phyloP scores from a whole-genome alignment of 306 rosid species.

The Quercus parvula region DNA sequence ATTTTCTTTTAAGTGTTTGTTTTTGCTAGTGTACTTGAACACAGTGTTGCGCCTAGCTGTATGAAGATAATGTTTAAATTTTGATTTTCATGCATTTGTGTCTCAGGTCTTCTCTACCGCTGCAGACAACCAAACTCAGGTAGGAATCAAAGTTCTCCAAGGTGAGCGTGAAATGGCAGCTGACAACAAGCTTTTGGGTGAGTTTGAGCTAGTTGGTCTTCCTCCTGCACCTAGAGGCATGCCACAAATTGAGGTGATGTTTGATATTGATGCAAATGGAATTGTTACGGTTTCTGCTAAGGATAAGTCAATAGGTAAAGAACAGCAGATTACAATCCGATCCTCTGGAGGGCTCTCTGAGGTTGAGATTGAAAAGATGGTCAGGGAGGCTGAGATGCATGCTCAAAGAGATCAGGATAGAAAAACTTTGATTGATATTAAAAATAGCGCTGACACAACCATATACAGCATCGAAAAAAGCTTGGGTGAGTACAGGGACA shows the following conservation, averaged over 20 bases:
- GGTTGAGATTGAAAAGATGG: constrained; percentile 85
- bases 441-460: constrained; percentile 82
- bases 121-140: constrained; percentile 92
- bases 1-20: no score
- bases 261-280: constrained; percentile 94
- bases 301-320: constrained; percentile 87
- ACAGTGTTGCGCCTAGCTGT: no score
- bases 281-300: constrained; percentile 93
- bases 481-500: constrained; percentile 72
- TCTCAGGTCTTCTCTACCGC: constrained; percentile 85
- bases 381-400: constrained; percentile 86
- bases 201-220: constrained; percentile 82
- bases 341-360: constrained; percentile 88
- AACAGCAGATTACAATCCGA: constrained; percentile 84
- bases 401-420: constrained; percentile 90
- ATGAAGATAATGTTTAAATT: no score
- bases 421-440: constrained; percentile 69
- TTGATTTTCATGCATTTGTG: no score
- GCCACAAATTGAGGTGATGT: constrained; percentile 92
- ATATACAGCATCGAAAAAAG: constrained; percentile 88
- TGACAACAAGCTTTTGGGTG: constrained; percentile 84
- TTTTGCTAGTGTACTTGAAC: no score
- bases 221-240: constrained; percentile 91
- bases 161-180: constrained; percentile 97
- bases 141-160: constrained; percentile 86